Base-by-base conservation (phyloP, 2,329 filamentous ascomycete species). In the Fusarium napiforme region DNA sequence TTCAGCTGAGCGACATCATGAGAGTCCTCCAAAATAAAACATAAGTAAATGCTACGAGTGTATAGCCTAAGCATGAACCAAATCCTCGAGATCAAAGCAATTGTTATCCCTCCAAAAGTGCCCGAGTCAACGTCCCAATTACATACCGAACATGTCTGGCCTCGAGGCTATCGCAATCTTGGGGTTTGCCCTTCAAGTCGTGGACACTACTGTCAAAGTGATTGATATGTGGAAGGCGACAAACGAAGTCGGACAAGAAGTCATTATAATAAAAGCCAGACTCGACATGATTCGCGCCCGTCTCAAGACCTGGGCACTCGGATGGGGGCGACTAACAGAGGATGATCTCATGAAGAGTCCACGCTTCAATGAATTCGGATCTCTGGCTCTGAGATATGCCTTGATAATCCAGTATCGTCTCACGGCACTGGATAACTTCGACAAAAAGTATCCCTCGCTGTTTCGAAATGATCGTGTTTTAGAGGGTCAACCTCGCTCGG, bases 21-120 rank as follows among this genome's bases (percentile, higher is more conserved):
- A 26, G 23, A 12, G 4, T 12, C 12, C 43, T 28, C 6, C 1
- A 0, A 21, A 28, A 47, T 21, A 28, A 21, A 46, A 3, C 9
- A 28, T 28, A 15, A 10, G 12, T 21, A 47, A 47, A 15, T n/a
- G n/a, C n/a, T n/a, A n/a, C n/a, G n/a, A n/a, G n/a, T n/a, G n/a
- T n/a, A n/a, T n/a, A n/a, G n/a, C n/a, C n/a, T n/a, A n/a, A n/a
- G n/a, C n/a, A n/a, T n/a, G n/a, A n/a, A n/a, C n/a, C n/a, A n/a
- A n/a, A n/a, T n/a, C n/a, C n/a, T n/a, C n/a, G n/a, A n/a, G n/a
- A n/a, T n/a, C n/a, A n/a, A n/a, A n/a, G n/a, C n/a, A n/a, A n/a
- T n/a, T n/a, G n/a, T n/a, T n/a, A n/a, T n/a, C n/a, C n/a, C n/a
- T n/a, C n/a, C n/a, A n/a, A n/a, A n/a, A n/a, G n/a, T n/a, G n/a